Evolutionary conservation across 2,329 filamentous ascomycete genomes (phyloP).

Genomic region (Exophiala viscosa): DNA sequence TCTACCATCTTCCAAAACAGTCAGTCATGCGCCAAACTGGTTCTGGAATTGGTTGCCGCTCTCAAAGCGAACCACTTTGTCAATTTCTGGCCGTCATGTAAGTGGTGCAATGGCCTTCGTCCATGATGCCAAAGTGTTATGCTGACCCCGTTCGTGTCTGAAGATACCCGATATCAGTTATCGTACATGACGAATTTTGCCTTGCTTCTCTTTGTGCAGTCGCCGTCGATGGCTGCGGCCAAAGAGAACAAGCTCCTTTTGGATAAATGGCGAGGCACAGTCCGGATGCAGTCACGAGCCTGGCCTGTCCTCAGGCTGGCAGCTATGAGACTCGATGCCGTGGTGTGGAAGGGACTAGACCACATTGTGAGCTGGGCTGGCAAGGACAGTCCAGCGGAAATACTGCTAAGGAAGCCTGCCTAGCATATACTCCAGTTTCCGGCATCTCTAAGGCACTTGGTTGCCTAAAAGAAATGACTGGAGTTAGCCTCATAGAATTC

Average conservation of each 20-base stretch:
- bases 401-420: conserved; percentile 28
- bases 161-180: conserved; percentile 13
- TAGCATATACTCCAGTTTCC: no score
- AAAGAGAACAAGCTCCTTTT: conserved; percentile 10
- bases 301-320: conserved; percentile 15
- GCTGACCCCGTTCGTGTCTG: conserved; percentile 2
- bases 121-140: neutral
- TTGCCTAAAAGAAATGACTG: no score
- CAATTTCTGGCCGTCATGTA: conserved; percentile 16
- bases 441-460: no score
- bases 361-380: conserved; percentile 10
- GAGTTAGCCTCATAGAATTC: no score
- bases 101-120: neutral
- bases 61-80: conserved; percentile 12
- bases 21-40: conserved; percentile 11
- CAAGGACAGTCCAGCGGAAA: conserved; percentile 7
- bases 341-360: conserved; percentile 9
- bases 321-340: conserved; percentile 12
- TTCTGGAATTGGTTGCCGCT: conserved; percentile 11
- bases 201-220: conserved; percentile 14
- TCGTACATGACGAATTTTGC: conserved; percentile 15
- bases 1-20: conserved; percentile 14
- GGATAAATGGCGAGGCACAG: conserved; percentile 11
- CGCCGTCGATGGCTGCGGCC: conserved; percentile 6
- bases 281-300: conserved; percentile 14